Conservation (phyloP, 108 stramenopile genomes). For the Heterococcus sp. region DNA sequence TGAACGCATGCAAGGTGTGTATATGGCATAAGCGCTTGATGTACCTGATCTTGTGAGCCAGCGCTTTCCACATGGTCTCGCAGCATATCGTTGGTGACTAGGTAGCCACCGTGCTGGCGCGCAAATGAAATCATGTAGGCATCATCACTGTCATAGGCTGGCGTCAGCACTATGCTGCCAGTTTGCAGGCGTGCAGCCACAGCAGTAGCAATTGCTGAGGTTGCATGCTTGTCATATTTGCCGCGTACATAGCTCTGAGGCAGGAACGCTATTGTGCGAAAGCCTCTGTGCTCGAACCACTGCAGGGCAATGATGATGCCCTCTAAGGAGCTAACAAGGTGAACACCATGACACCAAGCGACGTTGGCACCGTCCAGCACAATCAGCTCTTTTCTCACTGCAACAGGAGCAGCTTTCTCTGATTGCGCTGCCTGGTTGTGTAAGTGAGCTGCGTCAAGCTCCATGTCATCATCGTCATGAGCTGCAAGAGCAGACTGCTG, state of each 20-base stretch:
- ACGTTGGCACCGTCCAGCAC: not conserved
- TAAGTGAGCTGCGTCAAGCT: no score
- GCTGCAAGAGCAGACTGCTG: no score
- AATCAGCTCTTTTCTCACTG: no score
- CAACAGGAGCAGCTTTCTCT: no score
- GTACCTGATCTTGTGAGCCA: not conserved
- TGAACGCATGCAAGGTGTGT: no score
- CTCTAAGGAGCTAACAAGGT: not conserved
- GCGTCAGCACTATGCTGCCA: not conserved
- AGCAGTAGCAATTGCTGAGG: not conserved
- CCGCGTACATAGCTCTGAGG: not conserved
- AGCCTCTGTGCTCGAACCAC: not conserved
- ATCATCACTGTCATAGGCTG: not conserved
- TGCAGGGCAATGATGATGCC: not conserved
- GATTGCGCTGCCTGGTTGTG: no score
- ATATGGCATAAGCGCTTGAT: no score
- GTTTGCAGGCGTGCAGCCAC: not conserved
- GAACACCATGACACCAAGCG: no score
- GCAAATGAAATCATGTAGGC: slow-evolving; percentile 7
- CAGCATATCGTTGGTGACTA: slow-evolving; percentile 12
- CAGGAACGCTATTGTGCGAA: not conserved
- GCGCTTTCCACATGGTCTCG: slow-evolving; percentile 5
- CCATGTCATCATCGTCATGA: no score
- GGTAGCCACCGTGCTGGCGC: not conserved
- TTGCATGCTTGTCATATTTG: not conserved